Evolutionary conservation across 179 eudicot genomes (phyloP).

Genomic region (Silene vulgaris): DNA sequence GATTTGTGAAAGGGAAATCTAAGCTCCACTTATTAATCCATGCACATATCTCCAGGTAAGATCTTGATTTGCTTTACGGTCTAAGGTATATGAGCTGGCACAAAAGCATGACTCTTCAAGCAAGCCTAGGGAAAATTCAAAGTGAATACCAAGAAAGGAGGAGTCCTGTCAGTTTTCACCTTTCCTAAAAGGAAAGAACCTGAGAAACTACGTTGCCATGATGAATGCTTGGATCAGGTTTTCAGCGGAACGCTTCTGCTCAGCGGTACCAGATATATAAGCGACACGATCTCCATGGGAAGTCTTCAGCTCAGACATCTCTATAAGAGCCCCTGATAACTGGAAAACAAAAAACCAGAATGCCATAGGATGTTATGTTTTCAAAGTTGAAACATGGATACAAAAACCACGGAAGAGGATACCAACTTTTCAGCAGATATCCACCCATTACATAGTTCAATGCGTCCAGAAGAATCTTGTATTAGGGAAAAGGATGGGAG

Average conservation of each 20-base stretch:
- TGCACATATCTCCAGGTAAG: slow-evolving; percentile 27
- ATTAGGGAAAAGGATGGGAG: neutral
- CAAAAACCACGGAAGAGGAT: neutral
- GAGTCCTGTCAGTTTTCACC: slow-evolving; percentile 34
- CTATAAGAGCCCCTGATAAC: slow-evolving; percentile 90
- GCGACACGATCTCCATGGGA: slow-evolving; percentile 87
- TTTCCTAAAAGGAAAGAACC: slow-evolving; percentile 35
- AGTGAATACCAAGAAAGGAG: slow-evolving; percentile 23
- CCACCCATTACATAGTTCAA: slow-evolving; percentile 1
- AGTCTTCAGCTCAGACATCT: slow-evolving; percentile 71
- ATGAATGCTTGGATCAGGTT: slow-evolving; percentile 91
- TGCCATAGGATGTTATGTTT: slow-evolving; percentile 10
- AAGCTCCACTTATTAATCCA: slow-evolving; percentile 33
- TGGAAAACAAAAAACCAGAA: slow-evolving; percentile 35
- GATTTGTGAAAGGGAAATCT: slow-evolving; percentile 33
- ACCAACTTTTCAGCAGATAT: neutral
- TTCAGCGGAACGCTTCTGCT: slow-evolving; percentile 90
- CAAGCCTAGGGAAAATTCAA: slow-evolving; percentile 35
- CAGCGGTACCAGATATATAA: slow-evolving; percentile 71
- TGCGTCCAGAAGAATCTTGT: neutral
- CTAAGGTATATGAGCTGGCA: slow-evolving; percentile 28
- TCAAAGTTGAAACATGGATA: neutral
- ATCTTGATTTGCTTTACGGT: slow-evolving; percentile 31
- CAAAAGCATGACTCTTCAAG: slow-evolving; percentile 30
- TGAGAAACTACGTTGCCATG: slow-evolving; percentile 55